Evolutionary conservation across 139 green algal genomes (phyloP).

Genomic region (Zygnema circumcarinatum): DNA sequence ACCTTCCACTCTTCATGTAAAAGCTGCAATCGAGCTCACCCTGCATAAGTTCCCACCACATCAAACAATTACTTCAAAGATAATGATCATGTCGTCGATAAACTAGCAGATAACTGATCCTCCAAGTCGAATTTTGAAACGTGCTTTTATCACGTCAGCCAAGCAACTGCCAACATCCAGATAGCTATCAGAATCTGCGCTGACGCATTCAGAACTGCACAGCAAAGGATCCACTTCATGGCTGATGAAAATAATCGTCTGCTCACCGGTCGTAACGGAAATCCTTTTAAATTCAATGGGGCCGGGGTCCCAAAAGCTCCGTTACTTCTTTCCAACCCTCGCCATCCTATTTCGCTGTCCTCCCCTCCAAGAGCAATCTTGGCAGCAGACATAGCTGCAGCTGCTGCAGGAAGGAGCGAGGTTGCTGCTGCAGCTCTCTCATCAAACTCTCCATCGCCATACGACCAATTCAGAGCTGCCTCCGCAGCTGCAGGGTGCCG

Average conservation of each 20-base stretch:
- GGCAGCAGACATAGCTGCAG: neutral
- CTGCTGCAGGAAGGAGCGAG: neutral
- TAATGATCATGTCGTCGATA: too few species aligned
- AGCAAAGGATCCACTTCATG: too few species aligned
- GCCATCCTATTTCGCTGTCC: neutral
- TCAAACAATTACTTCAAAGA: too few species aligned
- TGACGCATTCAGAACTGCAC: too few species aligned
- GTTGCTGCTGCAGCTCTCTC: neutral
- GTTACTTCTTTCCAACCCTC: neutral
- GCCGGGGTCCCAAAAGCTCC: neutral
- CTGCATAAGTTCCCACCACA: neutral
- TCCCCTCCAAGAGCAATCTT: neutral
- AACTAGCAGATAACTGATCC: too few species aligned
- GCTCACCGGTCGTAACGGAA: neutral
- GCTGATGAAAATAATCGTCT: neutral
- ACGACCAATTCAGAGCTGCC: neutral
- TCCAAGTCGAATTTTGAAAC: too few species aligned
- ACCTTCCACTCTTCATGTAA: constrained; percentile 58
- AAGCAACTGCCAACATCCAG: too few species aligned
- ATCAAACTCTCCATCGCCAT: neutral
- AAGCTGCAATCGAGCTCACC: constrained; percentile 38
- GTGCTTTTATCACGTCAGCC: too few species aligned
- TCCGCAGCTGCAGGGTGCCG: too few species aligned
- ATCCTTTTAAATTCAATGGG: neutral
- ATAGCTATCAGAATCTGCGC: too few species aligned